A percentile compares a stretch with the other conserved stretches of the same genome.
Evolutionary conservation across 768 basidiomycete genomes (phyloP).

Genomic region (Chiua virens): DNA sequence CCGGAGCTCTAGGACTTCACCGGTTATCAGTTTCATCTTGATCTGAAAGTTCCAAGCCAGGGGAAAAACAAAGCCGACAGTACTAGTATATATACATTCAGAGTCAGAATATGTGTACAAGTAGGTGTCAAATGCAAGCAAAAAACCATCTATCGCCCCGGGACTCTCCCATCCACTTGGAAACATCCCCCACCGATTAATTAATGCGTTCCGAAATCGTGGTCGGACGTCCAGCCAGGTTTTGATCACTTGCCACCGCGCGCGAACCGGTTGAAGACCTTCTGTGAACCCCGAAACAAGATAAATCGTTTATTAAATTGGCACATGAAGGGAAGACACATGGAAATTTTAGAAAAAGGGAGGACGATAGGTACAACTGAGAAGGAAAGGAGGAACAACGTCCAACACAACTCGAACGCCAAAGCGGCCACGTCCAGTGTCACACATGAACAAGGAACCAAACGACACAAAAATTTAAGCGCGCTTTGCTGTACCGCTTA

Average conservation of each 20-base stretch:
- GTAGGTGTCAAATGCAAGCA: background rate
- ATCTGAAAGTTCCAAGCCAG: too few species aligned
- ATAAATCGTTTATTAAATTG: conserved; percentile 24
- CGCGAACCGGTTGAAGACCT: conserved; percentile 27
- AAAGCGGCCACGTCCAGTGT: background rate
- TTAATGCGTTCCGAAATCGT: background rate
- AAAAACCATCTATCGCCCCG: background rate
- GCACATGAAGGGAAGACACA: conserved; percentile 7
- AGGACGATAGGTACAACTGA: conserved; percentile 3
- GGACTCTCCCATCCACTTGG: background rate
- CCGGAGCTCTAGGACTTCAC: too few species aligned
- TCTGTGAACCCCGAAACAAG: conserved; percentile 21
- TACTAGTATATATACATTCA: background rate
- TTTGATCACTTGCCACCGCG: conserved; percentile 23
- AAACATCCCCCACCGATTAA: background rate
- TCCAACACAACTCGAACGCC: background rate
- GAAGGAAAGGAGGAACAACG: conserved; percentile 1
- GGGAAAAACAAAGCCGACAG: background rate
- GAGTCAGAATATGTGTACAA: conserved; percentile 2
- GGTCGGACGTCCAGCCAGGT: background rate
- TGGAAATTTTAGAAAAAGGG: background rate
- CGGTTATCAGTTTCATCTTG: too few species aligned
- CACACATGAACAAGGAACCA: background rate
- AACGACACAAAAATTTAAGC: conserved; percentile 13
- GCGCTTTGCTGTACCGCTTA: conserved; percentile 16